These are phyloP conservation scores for Fusarium incarnatum DNA, from an alignment of 2,329 filamentous ascomycete species.

Conservation along the genomic window DNA sequence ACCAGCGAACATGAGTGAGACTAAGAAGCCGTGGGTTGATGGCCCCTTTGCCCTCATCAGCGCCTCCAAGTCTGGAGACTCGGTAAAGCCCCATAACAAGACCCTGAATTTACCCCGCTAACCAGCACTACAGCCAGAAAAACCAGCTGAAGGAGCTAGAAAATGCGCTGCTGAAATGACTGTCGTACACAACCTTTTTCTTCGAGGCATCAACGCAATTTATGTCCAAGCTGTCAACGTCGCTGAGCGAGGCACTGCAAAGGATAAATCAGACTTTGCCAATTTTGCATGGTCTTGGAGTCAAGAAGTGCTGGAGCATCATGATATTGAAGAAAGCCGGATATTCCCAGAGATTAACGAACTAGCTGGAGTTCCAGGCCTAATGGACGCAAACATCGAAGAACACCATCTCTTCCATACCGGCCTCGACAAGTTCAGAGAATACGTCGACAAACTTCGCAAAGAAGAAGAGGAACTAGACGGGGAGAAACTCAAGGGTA, in stretches of 20 bases:
- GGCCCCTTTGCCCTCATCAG: constrained; percentile 50
- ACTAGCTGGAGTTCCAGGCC: constrained; percentile 49
- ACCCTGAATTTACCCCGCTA: neutral
- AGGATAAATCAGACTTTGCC: constrained; percentile 51
- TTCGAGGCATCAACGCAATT: constrained; percentile 54
- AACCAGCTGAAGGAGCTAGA: constrained; percentile 36
- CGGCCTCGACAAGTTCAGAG: constrained; percentile 49
- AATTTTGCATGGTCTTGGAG: constrained; percentile 51
- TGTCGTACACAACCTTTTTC: constrained; percentile 52
- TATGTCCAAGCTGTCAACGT: constrained; percentile 54
- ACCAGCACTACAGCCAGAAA: constrained; percentile 21
- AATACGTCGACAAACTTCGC: constrained; percentile 49
- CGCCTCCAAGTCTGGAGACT: constrained; percentile 38
- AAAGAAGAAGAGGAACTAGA: constrained; percentile 48
- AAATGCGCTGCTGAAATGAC: constrained; percentile 49
- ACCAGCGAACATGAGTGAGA: constrained; percentile 3
- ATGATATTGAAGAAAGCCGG: constrained; percentile 53
- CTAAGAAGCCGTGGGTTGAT: constrained; percentile 49
- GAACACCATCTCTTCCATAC: constrained; percentile 56
- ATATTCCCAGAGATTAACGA: constrained; percentile 56
- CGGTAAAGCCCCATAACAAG: constrained; percentile 17
- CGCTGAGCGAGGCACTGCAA: constrained; percentile 38
- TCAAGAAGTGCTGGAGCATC: constrained; percentile 52
- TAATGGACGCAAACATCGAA: constrained; percentile 57
- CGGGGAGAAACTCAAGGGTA: constrained; percentile 43